Percentiles rank a stretch among this genome's conserved stretches.
Evolutionary conservation across 2,329 filamentous ascomycete species (phyloP).

Genomic region (Colletotrichum costaricense): DNA sequence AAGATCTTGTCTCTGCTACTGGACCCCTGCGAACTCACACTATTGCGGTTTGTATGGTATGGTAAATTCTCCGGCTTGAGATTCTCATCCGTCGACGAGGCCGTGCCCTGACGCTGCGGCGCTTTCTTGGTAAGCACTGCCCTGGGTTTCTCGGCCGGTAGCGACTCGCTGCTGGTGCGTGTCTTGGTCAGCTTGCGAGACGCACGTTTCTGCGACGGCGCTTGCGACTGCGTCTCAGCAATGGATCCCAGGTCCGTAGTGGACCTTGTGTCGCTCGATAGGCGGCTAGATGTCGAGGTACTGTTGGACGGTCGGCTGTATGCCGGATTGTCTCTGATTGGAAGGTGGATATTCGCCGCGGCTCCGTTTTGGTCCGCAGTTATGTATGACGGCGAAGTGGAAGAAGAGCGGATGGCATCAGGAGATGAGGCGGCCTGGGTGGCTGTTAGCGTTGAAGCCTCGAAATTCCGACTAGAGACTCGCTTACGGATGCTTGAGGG

Average conservation of each 20-base stretch:
- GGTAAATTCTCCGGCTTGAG: slow-evolving; percentile 24
- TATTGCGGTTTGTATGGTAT: slow-evolving; percentile 14
- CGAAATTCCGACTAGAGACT: neutral
- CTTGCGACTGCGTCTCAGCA: slow-evolving; percentile 36
- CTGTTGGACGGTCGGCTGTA: slow-evolving; percentile 38
- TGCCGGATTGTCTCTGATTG: slow-evolving; percentile 40
- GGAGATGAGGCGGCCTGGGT: slow-evolving; percentile 9
- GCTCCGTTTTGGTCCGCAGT: slow-evolving; percentile 36
- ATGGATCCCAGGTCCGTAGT: slow-evolving; percentile 43
- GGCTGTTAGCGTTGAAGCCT: slow-evolving; percentile 4
- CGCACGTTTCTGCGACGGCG: slow-evolving; percentile 46
- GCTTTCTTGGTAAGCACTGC: slow-evolving; percentile 52
- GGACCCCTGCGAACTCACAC: slow-evolving; percentile 31
- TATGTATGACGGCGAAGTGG: slow-evolving; percentile 38
- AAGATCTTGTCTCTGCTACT: slow-evolving; percentile 24
- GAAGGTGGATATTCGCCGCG: slow-evolving; percentile 31
- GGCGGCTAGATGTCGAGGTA: slow-evolving; percentile 40
- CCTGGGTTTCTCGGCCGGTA: slow-evolving; percentile 45
- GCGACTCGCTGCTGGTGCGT: slow-evolving; percentile 49
- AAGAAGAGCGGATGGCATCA: slow-evolving; percentile 24
- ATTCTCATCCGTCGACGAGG: slow-evolving; percentile 29
- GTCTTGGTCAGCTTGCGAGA: slow-evolving; percentile 56
- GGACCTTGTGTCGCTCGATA: slow-evolving; percentile 48
- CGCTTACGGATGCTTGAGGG: slow-evolving; percentile 41
- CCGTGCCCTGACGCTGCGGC: slow-evolving; percentile 44